Conservation (phyloP, 352 stramenopile species). For the Phytophthora sansomeana region DNA sequence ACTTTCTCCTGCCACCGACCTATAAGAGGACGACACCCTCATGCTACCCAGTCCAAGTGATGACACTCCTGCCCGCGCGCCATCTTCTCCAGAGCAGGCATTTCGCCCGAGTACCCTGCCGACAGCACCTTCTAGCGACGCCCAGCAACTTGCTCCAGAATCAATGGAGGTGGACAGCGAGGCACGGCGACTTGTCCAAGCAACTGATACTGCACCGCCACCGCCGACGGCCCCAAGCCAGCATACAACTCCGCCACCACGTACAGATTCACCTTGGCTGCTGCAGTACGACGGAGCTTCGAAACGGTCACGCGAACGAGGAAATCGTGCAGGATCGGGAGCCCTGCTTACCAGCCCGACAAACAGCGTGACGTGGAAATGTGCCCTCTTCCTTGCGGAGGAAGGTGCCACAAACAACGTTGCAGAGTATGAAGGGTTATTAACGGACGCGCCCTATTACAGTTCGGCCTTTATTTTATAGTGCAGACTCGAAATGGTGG, state of each 20-base stretch:
- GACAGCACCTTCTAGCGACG: too few species aligned
- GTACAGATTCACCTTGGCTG: neutral
- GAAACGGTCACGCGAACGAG: neutral
- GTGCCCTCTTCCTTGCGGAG: neutral
- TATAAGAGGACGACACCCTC: neutral
- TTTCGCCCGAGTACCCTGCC: neutral
- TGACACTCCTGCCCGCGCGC: too few species aligned
- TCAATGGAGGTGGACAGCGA: too few species aligned
- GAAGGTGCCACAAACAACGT: neutral
- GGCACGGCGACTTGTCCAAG: too few species aligned
- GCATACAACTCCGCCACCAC: neutral
- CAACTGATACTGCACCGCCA: neutral
- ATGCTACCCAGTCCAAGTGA: neutral
- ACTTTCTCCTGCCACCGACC: neutral
- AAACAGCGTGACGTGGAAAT: neutral
- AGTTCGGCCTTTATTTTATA: constrained; percentile 9
- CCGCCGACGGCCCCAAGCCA: too few species aligned
- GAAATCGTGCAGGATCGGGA: neutral
- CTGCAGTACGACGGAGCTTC: neutral
- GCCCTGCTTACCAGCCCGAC: neutral
- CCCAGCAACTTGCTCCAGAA: too few species aligned
- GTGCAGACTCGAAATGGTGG: too few species aligned
- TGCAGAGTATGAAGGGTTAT: neutral
- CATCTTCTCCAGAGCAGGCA: neutral
- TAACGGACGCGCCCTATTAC: constrained; percentile 8